A percentile compares a stretch with the other conserved stretches of the same genome.
Evolutionary conservation across 169 alveolate species (phyloP).

Genomic region (Besnoitia besnoiti): DNA sequence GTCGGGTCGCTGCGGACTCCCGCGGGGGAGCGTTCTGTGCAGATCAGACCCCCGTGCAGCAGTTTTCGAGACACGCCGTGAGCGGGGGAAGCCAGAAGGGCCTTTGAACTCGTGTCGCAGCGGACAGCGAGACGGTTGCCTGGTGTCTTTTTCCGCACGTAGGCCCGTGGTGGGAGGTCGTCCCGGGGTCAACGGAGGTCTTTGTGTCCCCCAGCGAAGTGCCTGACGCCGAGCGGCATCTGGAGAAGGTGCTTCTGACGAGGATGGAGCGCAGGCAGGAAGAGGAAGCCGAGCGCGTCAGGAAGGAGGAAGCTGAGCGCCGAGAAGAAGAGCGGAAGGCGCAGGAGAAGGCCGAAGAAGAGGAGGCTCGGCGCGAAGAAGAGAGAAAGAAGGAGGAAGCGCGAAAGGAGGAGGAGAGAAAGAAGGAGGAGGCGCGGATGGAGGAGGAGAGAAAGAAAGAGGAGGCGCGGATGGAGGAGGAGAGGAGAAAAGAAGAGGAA

Average conservation of each 20-base stretch:
- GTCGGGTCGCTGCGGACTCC: too few species aligned
- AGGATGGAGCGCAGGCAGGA: background rate
- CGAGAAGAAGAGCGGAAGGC: background rate
- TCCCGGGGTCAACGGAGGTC: background rate
- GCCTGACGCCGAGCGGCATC: slow-evolving; percentile 16
- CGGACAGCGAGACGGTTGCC: too few species aligned
- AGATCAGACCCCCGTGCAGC: too few species aligned
- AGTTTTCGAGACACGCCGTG: too few species aligned
- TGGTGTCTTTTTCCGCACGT: background rate
- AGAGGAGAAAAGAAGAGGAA: background rate
- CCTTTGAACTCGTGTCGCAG: too few species aligned
- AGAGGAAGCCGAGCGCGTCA: background rate
- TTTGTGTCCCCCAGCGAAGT: background rate
- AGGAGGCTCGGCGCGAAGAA: background rate
- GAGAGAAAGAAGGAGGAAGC: slow-evolving; percentile 1
- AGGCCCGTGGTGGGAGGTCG: slow-evolving; percentile 38
- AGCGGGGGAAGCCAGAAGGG: too few species aligned
- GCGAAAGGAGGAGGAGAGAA: slow-evolving; percentile 25
- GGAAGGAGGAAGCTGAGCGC: background rate
- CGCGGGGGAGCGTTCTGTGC: too few species aligned
- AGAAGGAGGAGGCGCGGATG: background rate
- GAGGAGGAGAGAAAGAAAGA: background rate
- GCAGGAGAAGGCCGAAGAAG: background rate
- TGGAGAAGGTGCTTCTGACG: background rate
- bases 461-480: background rate